Base-by-base conservation (phyloP, 2,329 filamentous ascomycete species). In the Colletotrichum brevisporum region DNA sequence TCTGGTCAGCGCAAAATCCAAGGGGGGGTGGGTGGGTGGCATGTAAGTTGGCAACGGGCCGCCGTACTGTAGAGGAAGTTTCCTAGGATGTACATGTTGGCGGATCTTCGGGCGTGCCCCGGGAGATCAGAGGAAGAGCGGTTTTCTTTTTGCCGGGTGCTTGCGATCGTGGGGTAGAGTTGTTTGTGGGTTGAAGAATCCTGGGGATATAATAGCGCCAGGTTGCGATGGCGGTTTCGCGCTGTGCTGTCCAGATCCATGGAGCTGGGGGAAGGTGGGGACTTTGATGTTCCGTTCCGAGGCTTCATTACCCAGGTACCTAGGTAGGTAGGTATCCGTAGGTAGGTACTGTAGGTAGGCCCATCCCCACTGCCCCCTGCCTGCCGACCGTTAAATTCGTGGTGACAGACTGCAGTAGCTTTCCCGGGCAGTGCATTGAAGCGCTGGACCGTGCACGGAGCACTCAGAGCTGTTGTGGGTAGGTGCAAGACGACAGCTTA, bases 41-140 rank as follows among this genome's bases (percentile, higher is more conserved):
- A 24, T 26, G 36, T 31, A 18, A 16, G 54, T 13, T 41, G 51
- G 62, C 73, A 50, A 36, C 31, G 31, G 31, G 31, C 2, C 21
- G 31, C 31, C 8, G 5, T 71, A 80, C 79, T 79, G 80, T 95
- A 95, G 79, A 96, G 85, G 68, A 96, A 86, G 76, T 90, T 93
- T 62, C 87, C 87, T 72, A 89, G 83, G 83, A 95, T 88, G 72
- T 94, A 84, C 91, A 94, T 93, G 5, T 62, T 63, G 61, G 36
- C 60, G 51, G 53, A 24, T 54, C 16, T 26, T 15, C 24, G 24
- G 67, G 39, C 27, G 43, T 24, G 54, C 50, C 16, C 24, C 18
- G 24, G 21, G 39, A 2, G 24, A n/a, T 12, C 6, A n/a, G n/a
- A n/a, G n/a, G 16, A 13, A 13, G 16, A 12, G 12, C 18, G 24